Evolutionary conservation across 2,329 filamentous ascomycete genomes (phyloP).

Genomic region (Fusarium sororula): DNA sequence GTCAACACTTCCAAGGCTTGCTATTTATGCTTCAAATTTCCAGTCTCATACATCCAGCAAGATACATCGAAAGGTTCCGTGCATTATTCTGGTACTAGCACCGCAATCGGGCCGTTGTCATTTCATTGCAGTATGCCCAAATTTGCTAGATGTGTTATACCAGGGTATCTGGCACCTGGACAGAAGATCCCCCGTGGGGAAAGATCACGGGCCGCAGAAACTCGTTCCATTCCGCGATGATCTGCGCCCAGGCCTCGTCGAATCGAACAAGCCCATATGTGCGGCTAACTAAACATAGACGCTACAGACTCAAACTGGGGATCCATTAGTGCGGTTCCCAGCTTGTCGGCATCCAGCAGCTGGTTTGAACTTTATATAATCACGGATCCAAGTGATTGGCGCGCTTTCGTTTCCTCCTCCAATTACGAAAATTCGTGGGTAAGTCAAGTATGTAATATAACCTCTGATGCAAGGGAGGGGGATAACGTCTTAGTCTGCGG

Average conservation of each 20-base stretch:
- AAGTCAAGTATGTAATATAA: too few relatives aligned
- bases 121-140: neutral
- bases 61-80: neutral
- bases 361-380: neutral
- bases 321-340: neutral
- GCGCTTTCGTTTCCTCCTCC: neutral
- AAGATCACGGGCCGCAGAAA: neutral
- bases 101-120: neutral
- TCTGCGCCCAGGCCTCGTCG: neutral
- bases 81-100: neutral
- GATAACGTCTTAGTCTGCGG: too few relatives aligned
- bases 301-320: too few relatives aligned
- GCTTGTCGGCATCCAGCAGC: neutral
- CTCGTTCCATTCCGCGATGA: neutral
- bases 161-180: neutral
- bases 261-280: neutral
- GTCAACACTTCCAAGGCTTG: too few relatives aligned
- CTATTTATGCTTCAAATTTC: neutral
- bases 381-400: neutral
- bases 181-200: neutral
- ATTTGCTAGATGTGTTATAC: neutral
- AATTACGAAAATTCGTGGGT: rapidly evolving
- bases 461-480: rapidly evolving
- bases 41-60: neutral
- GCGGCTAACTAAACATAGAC: neutral